Evolutionary conservation across 768 basidiomycete genomes (phyloP), one percentile per base, ranked within the genome.

Genomic region (Nidularia sp.): DNA sequence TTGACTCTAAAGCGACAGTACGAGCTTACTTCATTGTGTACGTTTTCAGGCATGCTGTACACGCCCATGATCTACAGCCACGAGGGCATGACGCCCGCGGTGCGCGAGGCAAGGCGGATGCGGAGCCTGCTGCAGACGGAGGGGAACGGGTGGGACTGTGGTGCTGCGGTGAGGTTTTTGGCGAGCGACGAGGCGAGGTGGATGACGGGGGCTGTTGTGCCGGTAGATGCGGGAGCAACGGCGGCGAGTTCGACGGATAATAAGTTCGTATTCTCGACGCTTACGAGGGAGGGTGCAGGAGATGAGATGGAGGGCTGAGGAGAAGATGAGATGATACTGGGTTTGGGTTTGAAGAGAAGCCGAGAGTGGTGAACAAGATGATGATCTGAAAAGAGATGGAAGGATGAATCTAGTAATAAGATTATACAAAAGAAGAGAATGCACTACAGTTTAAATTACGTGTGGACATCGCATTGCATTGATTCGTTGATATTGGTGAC

Each of bases 71-170:
- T 76, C 3, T 72, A 66, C 44, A 65, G 62, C n/a, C 25, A 29
- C 25, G 54, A 53, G 5, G 67, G 71, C 0, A 72, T 76, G 65
- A 48, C 67, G 3, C 56, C 63, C 2, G 68, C 69, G 10, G 60
- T 71, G 47, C 67, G 74, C 8, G 68, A 75, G 31, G 67, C 63
- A 3, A 66, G 72, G 6, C 59, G 66, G 8, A 63, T 68, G 29
- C 59, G 68, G 9, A 74, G 69, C 46, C 63, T 76, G 5, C 55
- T 76, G 2, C 60, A 70, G 36, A 73, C 71, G 3, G 74, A 76
- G 55, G 74, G 73, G 12, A 74, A 74, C 55, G 74, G 67, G 3
- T 76, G 74, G 74, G 72, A 76, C 50, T 59, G 64, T 8, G 74
- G 71, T 10, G 64, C 69, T 41, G 72, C 72, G 15, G 66, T 67